A percentile compares a stretch with the other conserved stretches of the same genome.
phyloP scores from a whole-genome alignment of 2,329 filamentous ascomycete genomes.

The Alternaria panax region DNA sequence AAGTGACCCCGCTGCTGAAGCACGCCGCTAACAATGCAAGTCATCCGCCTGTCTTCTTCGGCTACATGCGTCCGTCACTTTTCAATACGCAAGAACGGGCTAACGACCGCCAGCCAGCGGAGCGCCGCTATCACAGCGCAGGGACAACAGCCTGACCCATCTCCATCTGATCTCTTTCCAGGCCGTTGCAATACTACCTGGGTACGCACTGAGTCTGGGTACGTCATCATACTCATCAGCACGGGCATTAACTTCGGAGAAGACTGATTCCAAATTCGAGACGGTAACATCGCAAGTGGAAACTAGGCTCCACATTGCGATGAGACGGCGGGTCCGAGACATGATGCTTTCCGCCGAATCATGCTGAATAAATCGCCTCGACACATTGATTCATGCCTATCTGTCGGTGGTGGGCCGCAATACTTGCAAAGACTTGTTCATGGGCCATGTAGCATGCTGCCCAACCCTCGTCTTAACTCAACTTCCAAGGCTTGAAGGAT shows the following conservation, averaged over 20 bases:
- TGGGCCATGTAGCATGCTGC: conserved; percentile 5
- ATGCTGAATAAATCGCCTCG: conserved; percentile 24
- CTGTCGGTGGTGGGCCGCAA: conserved; percentile 3
- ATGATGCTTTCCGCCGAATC: conserved; percentile 25
- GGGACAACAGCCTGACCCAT: conserved; percentile 29
- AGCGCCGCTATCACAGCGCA: conserved; percentile 30
- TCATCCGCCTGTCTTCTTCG: conserved; percentile 44
- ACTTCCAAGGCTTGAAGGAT: not conserved
- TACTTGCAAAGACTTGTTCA: not conserved
- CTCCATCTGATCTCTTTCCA: conserved; percentile 23
- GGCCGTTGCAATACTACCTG: conserved; percentile 12
- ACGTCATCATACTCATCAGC: conserved; percentile 29
- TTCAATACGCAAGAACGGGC: conserved; percentile 31
- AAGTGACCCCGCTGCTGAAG: conserved; percentile 40
- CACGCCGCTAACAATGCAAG: conserved; percentile 48
- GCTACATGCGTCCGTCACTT: conserved; percentile 28
- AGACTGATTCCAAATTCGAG: conserved; percentile 21
- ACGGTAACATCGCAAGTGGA: conserved; percentile 25
- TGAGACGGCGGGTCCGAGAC: conserved; percentile 24
- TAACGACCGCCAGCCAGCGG: conserved; percentile 30
- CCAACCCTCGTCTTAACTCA: not conserved
- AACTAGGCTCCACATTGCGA: conserved; percentile 30
- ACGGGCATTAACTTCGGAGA: conserved; percentile 14
- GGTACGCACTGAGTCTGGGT: conserved; percentile 9
- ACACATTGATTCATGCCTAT: conserved; percentile 20